Conservation (phyloP, 1,284 basidiomycete genomes). For the Trichosporon coremiiforme region DNA sequence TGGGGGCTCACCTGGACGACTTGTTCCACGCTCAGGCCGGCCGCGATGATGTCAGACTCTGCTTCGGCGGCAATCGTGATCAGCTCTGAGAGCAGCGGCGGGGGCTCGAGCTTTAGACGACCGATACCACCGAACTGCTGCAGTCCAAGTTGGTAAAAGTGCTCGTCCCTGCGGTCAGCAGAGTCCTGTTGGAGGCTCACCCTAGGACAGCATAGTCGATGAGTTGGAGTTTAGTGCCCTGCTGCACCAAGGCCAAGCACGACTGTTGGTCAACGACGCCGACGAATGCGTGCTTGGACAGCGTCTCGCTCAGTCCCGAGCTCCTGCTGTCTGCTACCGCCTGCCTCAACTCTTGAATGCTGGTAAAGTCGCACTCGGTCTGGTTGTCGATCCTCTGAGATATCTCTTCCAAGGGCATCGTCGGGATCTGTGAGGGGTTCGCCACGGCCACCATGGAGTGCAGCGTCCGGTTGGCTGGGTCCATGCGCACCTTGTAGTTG, state of each 20-base stretch:
- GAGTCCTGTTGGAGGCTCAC: constrained; percentile 58
- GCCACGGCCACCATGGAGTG: constrained; percentile 78
- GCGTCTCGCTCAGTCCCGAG: constrained; percentile 76
- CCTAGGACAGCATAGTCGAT: constrained; percentile 80
- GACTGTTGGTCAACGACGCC: constrained; percentile 80
- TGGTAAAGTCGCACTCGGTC: constrained; percentile 76
- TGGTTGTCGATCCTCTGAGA: constrained; percentile 60
- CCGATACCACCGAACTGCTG: constrained; percentile 86
- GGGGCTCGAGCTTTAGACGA: constrained; percentile 76
- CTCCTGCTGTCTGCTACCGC: constrained; percentile 59
- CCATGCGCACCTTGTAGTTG: constrained; percentile 91
- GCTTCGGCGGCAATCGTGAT: constrained; percentile 76
- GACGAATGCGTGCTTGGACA: constrained; percentile 87
- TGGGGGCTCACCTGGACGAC: constrained; percentile 69
- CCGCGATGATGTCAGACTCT: constrained; percentile 59
- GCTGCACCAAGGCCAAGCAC: constrained; percentile 80
- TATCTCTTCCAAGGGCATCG: too few relatives aligned
- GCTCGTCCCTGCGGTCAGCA: constrained; percentile 69
- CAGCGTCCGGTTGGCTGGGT: constrained; percentile 80
- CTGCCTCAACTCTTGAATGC: constrained; percentile 71
- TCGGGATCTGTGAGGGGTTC: constrained; percentile 42
- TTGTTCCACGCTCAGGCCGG: constrained; percentile 55
- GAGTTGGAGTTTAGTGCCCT: constrained; percentile 84
- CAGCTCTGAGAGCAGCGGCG: constrained; percentile 71
- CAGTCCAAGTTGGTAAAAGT: constrained; percentile 92